Base-by-base conservation (phyloP, 1,284 basidiomycete species). In the Apiotrichum akiyoshidainum region DNA sequence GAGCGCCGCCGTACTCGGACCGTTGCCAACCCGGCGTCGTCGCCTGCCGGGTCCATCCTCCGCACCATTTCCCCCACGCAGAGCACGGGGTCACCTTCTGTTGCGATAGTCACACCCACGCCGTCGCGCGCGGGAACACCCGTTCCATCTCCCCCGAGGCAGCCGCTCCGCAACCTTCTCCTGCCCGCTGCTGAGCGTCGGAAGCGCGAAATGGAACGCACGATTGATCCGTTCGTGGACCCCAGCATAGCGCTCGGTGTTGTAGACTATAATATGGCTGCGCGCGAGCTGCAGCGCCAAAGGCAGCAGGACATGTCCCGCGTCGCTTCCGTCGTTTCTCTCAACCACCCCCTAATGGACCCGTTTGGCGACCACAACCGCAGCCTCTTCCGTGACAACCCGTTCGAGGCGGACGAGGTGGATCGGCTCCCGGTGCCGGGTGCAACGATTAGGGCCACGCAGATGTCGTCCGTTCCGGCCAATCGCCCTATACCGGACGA, bases 161-260 rank as follows among this genome's bases (percentile, higher is more conserved):
- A 19, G 37, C 34, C 48, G 19, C n/a, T 50, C 14, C 14, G 33
- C 35, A 17, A 50, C 17, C 16, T 22, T 12, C 35, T 50, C 9
- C 48, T 50, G 5, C 35, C 48, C 5, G 48, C 48, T 11, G 16
- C 19, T 19, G 48, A 50, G 35, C 48, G 48, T 11, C 48, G 48
- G 8, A 50, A 50, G 31, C 48, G 48, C 48, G 48, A 16, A 21
- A n/a, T 37, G 11, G 48, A 50, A 35, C 22, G 22, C n/a, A 10
- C 12, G 5, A 34, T 50, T 21, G 37, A 50, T 5, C 48, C 48
- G 13, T 50, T 39, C 10, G 10, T 39, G 9, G 42, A 44, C 19
- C 42, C 48, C 31, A 11, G 21, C 11, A 7, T 50, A 19, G n/a
- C n/a, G 9, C 8, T 13, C 2, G 6, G 9, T 17, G 34, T 5